Conservation (phyloP, 768 basidiomycete genomes). For the Boletus patriciae region DNA sequence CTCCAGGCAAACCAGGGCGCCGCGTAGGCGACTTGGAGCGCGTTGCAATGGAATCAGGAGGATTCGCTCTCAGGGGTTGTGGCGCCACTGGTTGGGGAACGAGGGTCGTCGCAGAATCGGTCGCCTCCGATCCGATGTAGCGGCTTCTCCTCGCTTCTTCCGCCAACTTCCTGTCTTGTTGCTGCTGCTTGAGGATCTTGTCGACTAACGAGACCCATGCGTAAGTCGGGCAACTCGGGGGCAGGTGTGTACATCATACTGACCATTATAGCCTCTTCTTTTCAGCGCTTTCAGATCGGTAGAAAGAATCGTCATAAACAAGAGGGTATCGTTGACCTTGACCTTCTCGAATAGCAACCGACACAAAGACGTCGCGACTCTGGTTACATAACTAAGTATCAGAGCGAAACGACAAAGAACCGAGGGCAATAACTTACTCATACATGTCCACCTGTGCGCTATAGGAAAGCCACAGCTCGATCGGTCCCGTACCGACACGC, state of each 20-base stretch:
- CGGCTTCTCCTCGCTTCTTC: constrained; percentile 42
- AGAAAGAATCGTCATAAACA: constrained; percentile 92
- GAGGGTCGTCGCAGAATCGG: constrained; percentile 3
- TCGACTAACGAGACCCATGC: constrained; percentile 56
- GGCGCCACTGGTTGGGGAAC: constrained; percentile 16
- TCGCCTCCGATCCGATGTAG: constrained; percentile 20
- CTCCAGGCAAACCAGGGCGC: constrained; percentile 22
- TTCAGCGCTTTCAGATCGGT: constrained; percentile 83
- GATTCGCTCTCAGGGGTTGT: constrained; percentile 7
- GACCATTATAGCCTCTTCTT: constrained; percentile 84
- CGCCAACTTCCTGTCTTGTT: constrained; percentile 58
- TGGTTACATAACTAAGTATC: constrained; percentile 30
- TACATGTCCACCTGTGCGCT: constrained; percentile 83
- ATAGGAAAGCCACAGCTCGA: constrained; percentile 76
- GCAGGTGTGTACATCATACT: constrained; percentile 11
- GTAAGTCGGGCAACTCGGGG: constrained; percentile 10
- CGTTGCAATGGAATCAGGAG: neutral
- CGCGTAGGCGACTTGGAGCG: constrained; percentile 24
- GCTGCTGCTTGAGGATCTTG: constrained; percentile 83
- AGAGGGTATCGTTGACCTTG: constrained; percentile 81
- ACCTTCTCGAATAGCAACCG: constrained; percentile 73
- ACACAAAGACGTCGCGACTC: constrained; percentile 84
- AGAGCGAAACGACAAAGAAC: neutral
- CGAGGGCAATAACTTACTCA: constrained; percentile 60
- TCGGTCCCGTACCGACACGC: constrained; percentile 52